Base-by-base conservation (phyloP, 2,329 filamentous ascomycete species). In the Gnomoniopsis smithogilvyi region DNA sequence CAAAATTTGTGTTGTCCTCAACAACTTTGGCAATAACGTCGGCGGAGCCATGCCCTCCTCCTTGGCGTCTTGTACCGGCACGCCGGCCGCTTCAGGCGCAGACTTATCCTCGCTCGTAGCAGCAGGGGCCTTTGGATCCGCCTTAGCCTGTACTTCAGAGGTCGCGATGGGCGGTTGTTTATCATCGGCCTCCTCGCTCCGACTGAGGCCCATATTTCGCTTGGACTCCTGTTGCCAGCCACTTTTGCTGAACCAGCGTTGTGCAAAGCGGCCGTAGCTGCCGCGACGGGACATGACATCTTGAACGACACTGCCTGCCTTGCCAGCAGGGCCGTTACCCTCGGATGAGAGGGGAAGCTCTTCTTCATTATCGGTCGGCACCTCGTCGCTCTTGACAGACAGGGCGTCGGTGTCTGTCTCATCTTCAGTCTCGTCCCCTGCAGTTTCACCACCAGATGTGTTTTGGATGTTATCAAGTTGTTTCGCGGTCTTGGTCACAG, bases 201-300 rank as follows among this genome's bases (percentile, higher is more conserved):
- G 73, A 65, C 84, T 89, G 71, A 93, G 76, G 6, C 90, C 90
- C 67, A 92, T 82, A 51, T 83, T 83, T 26, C 88, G 81, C 66
- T 86, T 84, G 64, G 86, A 86, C 61, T 90, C 88, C 61, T 86
- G 77, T 54, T 86, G 88, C 90, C 92, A 94, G 0, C 91, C 92
- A 62, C 86, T 89, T 64, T 85, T 87, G 47, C 91, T 95, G 70
- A 98, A 95, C 95, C 95, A 99, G 61, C 88, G 87, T 63, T 92
- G 85, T 0, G 94, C 91, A 71, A 98, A 97, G 41, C 91, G 82
- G 4, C 93, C 94, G 72, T 97, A 98, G 63, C 87, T 87, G 0
- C 93, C 92, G 66, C 86, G 89, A 59, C 85, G 87, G 41, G 87
- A 85, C 56, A 97, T 94, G 1, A 98, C 93, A 75, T 98, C 91